Percentiles rank a stretch among this genome's conserved stretches.
Conservation (phyloP, 768 basidiomycete species). For the Termitomyces sp. region DNA sequence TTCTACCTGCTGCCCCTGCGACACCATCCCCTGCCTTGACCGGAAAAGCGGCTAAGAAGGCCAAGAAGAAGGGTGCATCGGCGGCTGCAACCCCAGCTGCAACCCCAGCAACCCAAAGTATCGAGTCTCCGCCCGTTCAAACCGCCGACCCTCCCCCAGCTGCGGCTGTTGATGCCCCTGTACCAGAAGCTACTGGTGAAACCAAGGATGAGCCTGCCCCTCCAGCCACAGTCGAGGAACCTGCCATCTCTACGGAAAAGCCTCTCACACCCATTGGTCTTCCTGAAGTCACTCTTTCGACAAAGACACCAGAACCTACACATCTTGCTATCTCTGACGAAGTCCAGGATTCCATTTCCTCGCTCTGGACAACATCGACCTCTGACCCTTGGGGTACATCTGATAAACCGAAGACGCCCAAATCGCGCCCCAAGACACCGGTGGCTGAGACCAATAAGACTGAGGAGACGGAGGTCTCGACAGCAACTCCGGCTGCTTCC, state of each 20-base stretch:
- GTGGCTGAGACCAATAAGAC: slow-evolving; percentile 5
- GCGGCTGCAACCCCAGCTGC: slow-evolving; percentile 12
- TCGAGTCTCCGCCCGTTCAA: slow-evolving; percentile 1
- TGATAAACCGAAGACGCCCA: slow-evolving; percentile 11
- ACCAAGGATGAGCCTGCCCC: slow-evolving; percentile 18
- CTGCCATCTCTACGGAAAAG: slow-evolving; percentile 1
- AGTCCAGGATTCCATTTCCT: slow-evolving; percentile 5
- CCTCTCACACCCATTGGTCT: slow-evolving; percentile 14
- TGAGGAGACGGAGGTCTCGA: slow-evolving; percentile 2
- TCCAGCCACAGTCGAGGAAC: not conserved
- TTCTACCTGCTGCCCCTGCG: not conserved
- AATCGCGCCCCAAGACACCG: slow-evolving; percentile 11
- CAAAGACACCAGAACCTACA: slow-evolving; percentile 10
- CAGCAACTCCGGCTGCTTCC: not conserved
- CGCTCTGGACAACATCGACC: slow-evolving; percentile 8
- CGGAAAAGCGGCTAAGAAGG: slow-evolving; percentile 9
- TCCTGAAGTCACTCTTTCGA: slow-evolving; percentile 13
- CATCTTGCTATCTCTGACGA: slow-evolving; percentile 6
- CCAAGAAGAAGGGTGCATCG: slow-evolving; percentile 11
- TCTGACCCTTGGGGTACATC: slow-evolving; percentile 7
- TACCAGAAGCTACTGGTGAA: not conserved
- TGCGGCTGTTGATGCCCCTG: not conserved
- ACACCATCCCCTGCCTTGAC: not conserved
- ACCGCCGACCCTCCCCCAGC: slow-evolving; percentile 6
- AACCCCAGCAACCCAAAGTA: slow-evolving; percentile 10